Base-by-base conservation (phyloP, 768 basidiomycete genomes). In the Zangia roseola region DNA sequence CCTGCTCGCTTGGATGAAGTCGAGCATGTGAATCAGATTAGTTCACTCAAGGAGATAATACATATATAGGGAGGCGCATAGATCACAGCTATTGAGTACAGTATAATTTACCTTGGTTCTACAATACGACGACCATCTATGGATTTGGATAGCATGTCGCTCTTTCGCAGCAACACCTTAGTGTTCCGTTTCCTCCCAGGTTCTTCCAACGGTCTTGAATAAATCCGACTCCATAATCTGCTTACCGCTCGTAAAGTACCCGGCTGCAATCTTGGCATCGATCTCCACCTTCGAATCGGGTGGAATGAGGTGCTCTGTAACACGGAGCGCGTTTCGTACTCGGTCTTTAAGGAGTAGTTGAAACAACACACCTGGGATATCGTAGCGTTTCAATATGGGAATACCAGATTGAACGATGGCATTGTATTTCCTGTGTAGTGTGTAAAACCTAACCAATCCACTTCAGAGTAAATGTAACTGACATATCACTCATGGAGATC, bases 201-300 rank as follows among this genome's bases (percentile, higher is more conserved):
- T 81, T 49, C 92, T 73, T 0, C 92, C 92, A 1, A 93, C 89
- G 0, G 92, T 94, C 78, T 87, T 90, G 44, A 82, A 71, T 31
- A 95, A 71, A 67, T 95, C 92, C 16, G 78, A 86, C 62, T 91
- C 79, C 0, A 82, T 84, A 35, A 94, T 64, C 60, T 85, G 75
- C 68, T 88, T 88, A 3, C 84, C 85, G 53, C 79, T 87, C 25
- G 88, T 84, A 71, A 91, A 95, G 67, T 97, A 98, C 8, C 94
- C 94, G 5, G 91, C 86, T 10, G 91, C 90, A 57, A 94, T 93
- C 80, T 97, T 97, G 30, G 94, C 94, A 56, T 97, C 91, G 54
- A 95, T 97, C 73, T 97, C 94, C 23, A 97, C 94, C 14, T 84
- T 81, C 36, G 88, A 88, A 69, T 93, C 90, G 30, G 87, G 88